Conservation (phyloP, 1,139 yeast genomes). For the Saccharomyces hybrid region DNA sequence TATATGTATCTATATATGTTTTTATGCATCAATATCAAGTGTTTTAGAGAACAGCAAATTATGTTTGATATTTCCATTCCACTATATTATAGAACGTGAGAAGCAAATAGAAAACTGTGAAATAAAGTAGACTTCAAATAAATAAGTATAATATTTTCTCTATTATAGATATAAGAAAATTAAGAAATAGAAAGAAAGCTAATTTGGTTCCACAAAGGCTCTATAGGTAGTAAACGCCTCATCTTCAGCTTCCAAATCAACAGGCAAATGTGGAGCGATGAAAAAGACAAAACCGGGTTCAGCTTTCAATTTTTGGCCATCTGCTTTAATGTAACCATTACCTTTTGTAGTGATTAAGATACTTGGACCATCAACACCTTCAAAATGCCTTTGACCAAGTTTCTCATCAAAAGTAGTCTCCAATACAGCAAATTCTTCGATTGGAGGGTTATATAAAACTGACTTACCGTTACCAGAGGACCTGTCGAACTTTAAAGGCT, state of each 20-base stretch:
- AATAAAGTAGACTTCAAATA: neutral
- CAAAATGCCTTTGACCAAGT: slow-evolving; percentile 43
- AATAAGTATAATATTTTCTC: neutral
- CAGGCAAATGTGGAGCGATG: slow-evolving; percentile 66
- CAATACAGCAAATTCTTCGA: slow-evolving; percentile 88
- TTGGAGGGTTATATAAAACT: slow-evolving; percentile 86
- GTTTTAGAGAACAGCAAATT: neutral
- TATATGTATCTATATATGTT: neutral
- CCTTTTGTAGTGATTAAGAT: slow-evolving; percentile 82
- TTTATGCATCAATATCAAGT: neutral
- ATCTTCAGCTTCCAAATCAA: slow-evolving; percentile 51
- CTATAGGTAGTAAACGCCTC: slow-evolving; percentile 68
- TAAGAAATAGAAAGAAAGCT: neutral
- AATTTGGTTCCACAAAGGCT: slow-evolving; percentile 70
- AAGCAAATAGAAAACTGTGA: neutral
- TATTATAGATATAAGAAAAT: slow-evolving; percentile 17
- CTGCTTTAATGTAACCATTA: slow-evolving; percentile 46
- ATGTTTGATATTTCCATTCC: neutral
- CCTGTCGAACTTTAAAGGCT: slow-evolving; percentile 52
- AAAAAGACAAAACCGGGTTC: slow-evolving; percentile 74
- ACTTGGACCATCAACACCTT: slow-evolving; percentile 77
- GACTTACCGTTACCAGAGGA: slow-evolving; percentile 62
- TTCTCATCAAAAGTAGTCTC: slow-evolving; percentile 52
- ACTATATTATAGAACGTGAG: neutral
- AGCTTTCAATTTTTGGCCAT: slow-evolving; percentile 40